Base-by-base conservation (phyloP, 1,139 yeast genomes). In the Blastobotrys persicus region DNA sequence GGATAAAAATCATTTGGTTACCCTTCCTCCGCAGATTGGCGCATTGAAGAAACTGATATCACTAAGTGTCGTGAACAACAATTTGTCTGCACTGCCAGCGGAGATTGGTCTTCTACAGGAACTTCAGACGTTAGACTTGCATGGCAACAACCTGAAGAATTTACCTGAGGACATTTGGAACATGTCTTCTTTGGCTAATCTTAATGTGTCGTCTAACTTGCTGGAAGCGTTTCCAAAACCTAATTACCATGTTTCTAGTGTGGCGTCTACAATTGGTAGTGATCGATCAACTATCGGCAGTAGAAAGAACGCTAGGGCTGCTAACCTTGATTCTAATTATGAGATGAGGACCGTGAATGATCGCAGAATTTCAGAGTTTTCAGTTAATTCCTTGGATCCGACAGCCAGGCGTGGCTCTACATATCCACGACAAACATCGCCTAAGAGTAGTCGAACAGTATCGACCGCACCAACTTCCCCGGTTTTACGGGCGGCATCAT, bases 131-230 rank as follows among this genome's bases (percentile, higher is more conserved):
- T 73, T 94, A 55, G 98, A 94, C 66, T 70, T 89, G 45, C 98
- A 92, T 66, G 79, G 88, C 45, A 94, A 94, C 67, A 91, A 89
- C 62, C 74, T 94, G 57, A 85, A 87, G 58, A 62, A 72, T 3
- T 69, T 94, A 33, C 91, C 94, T 0, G 77, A 76, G 34, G 82
- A 79, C 23, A 77, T 88, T 43, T 88, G 88, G 88, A 72, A 76
- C 50, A 72, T 85, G 65, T 76, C 74, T 31, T 73, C 79, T 0
- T 73, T 86, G 61, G 76, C 78, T 4, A 69, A 71, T 4, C 73
- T 89, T 57, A 92, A 94, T 66, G 75, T 87, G 1, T 83, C 96
- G 0, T 88, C 96, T 0, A 92, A 94, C 62, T 74, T 85, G 55
- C 73, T 92, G 40, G 80, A 78, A 14, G 63, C 77, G 1, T 81